These are phyloP conservation scores for Trypanosoma congolense DNA, from an alignment of 208 protist species.

Conservation along the genomic window DNA sequence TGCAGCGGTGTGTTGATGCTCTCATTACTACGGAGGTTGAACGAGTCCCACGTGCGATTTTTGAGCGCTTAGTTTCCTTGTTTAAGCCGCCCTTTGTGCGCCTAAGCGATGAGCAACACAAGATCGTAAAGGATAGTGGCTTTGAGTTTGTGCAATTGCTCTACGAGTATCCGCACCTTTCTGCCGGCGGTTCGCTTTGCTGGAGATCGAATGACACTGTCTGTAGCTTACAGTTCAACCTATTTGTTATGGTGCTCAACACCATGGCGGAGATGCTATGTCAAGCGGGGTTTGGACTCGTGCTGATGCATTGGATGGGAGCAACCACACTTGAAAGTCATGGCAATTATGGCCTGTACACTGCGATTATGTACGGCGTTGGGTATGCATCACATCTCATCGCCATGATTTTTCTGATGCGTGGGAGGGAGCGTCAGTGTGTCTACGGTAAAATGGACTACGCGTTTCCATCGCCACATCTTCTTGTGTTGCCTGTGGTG, in stretches of 20 bases:
- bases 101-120: constrained; percentile 46
- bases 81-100: constrained; percentile 58
- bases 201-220: constrained; percentile 47
- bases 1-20: constrained; percentile 57
- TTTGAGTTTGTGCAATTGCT: constrained; percentile 80
- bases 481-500: constrained; percentile 51
- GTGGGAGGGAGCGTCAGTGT: constrained; percentile 34
- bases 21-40: constrained; percentile 31
- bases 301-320: constrained; percentile 38
- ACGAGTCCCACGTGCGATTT: constrained; percentile 40
- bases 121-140: constrained; percentile 58
- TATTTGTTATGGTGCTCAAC: constrained; percentile 44
- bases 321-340: constrained; percentile 9
- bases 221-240: constrained; percentile 26
- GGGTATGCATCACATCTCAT: constrained; percentile 67
- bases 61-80: constrained; percentile 66
- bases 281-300: constrained; percentile 32
- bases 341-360: constrained; percentile 56
- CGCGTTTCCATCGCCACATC: constrained; percentile 52
- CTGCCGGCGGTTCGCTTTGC: constrained; percentile 30
- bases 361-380: constrained; percentile 52
- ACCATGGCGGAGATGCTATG: constrained; percentile 26
- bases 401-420: constrained; percentile 54
- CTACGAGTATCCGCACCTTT: constrained; percentile 56
- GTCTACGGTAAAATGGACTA: constrained; percentile 32